Conservation (phyloP, 306 rosid species). For the Lagenaria siceraria region DNA sequence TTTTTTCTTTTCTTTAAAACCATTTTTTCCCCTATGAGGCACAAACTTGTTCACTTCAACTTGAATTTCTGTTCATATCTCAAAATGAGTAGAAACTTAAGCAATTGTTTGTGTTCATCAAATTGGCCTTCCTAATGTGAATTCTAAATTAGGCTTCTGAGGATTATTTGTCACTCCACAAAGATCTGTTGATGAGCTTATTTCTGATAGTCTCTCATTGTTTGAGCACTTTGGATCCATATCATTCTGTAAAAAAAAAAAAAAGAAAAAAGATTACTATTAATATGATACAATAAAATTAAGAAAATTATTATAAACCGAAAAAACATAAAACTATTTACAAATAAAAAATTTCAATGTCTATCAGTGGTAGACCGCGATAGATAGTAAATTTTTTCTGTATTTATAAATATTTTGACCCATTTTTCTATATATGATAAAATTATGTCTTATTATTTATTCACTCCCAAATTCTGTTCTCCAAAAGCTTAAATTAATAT, state of each 20-base stretch:
- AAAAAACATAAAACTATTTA: too few species aligned
- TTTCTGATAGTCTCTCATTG: constrained; percentile 54
- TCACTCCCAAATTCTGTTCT: neutral
- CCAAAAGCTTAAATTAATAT: neutral
- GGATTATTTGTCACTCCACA: constrained; percentile 36
- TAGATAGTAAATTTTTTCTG: too few species aligned
- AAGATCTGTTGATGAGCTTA: constrained; percentile 39
- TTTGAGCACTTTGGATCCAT: constrained; percentile 51
- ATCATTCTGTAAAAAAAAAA: constrained; percentile 25
- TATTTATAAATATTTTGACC: too few species aligned
- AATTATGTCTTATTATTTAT: too few species aligned
- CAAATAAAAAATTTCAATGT: too few species aligned
- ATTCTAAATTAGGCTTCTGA: constrained; percentile 51
- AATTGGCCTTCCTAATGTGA: constrained; percentile 55
- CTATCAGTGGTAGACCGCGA: too few species aligned
- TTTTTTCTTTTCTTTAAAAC: neutral
- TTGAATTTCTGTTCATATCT: neutral
- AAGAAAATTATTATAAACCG: too few species aligned
- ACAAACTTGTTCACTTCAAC: neutral
- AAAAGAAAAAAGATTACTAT: neutral
- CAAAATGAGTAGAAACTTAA: neutral
- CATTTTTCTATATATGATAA: too few species aligned
- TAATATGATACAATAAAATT: neutral
- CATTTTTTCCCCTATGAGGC: neutral
- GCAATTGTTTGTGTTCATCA: constrained; percentile 12